Conservation (phyloP, 2,329 filamentous ascomycete species). For the Colletotrichum limetticola region DNA sequence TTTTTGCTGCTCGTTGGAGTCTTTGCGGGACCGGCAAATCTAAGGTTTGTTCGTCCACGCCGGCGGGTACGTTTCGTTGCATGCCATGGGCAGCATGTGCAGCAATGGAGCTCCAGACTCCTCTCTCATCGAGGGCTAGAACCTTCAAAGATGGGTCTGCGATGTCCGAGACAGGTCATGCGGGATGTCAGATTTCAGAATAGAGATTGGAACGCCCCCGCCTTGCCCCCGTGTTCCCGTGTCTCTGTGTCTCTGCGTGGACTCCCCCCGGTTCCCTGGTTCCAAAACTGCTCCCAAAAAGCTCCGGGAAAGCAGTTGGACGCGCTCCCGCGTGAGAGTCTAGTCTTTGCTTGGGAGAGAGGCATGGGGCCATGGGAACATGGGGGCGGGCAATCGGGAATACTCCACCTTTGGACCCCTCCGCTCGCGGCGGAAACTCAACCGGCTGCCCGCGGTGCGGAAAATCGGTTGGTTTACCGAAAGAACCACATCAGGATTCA, state of each 20-base stretch:
- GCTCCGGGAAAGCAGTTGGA: constrained; percentile 29
- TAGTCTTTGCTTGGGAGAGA: background rate
- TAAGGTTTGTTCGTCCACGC: background rate
- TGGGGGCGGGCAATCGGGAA: background rate
- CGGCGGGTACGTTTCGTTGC: background rate
- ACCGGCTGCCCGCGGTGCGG: constrained; percentile 10
- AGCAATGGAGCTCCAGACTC: background rate
- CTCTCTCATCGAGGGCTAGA: constrained; percentile 12
- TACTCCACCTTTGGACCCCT: background rate
- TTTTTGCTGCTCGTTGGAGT: background rate
- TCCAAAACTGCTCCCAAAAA: background rate
- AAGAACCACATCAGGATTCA: background rate
- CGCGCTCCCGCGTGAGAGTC: constrained; percentile 1
- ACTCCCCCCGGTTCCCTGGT: background rate
- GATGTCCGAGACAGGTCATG: constrained; percentile 32
- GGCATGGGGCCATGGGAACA: background rate
- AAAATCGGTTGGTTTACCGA: constrained; percentile 23
- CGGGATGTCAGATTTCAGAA: constrained; percentile 19
- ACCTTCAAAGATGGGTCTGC: constrained; percentile 17
- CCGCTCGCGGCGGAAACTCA: constrained; percentile 7
- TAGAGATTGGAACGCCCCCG: constrained; percentile 4
- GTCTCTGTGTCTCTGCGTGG: background rate
- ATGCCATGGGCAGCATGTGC: background rate
- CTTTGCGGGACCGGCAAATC: background rate
- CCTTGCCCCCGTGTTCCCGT: background rate